These are phyloP conservation scores for Nakaseomyces glabratus DNA, from an alignment of 1,139 yeast species.

Conservation along the genomic window DNA sequence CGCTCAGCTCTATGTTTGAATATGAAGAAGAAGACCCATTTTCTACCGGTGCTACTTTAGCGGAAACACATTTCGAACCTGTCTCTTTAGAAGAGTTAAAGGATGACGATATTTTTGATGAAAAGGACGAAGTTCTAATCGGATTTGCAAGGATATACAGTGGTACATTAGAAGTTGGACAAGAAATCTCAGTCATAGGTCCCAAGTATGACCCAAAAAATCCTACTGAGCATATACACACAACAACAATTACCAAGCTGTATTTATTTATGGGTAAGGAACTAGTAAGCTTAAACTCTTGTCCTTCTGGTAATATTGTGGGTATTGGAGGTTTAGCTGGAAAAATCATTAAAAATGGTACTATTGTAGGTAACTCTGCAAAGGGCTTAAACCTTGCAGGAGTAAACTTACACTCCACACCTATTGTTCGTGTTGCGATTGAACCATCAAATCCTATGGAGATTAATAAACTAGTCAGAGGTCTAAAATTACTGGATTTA, in stretches of 20 bases:
- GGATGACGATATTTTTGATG: constrained; percentile 40
- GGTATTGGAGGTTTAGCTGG: constrained; percentile 91
- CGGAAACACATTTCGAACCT: constrained; percentile 21
- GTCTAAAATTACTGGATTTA: constrained; percentile 66
- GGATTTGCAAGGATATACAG: constrained; percentile 88
- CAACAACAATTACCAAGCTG: constrained; percentile 52
- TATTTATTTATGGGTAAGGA: constrained; percentile 91
- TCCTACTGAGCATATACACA: constrained; percentile 52
- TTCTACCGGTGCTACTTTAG: constrained; percentile 26
- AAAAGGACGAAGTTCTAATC: constrained; percentile 53
- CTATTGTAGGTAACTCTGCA: constrained; percentile 46
- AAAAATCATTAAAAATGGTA: constrained; percentile 76
- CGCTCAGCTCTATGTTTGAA: constrained; percentile 29
- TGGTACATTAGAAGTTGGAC: constrained; percentile 72
- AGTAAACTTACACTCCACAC: constrained; percentile 57
- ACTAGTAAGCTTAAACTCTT: constrained; percentile 61
- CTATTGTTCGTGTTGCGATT: constrained; percentile 87
- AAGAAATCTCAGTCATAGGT: constrained; percentile 63
- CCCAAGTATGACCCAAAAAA: constrained; percentile 75
- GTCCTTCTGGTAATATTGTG: constrained; percentile 92
- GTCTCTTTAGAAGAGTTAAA: constrained; percentile 33
- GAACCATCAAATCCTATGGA: constrained; percentile 87
- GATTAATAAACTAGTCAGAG: constrained; percentile 65
- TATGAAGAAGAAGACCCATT: constrained; percentile 30
- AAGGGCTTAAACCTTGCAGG: constrained; percentile 66